Percentiles rank a stretch among this genome's conserved stretches.
Evolutionary conservation across 163 green algal species (phyloP).

Genomic region (Smithsoniella earleae): DNA sequence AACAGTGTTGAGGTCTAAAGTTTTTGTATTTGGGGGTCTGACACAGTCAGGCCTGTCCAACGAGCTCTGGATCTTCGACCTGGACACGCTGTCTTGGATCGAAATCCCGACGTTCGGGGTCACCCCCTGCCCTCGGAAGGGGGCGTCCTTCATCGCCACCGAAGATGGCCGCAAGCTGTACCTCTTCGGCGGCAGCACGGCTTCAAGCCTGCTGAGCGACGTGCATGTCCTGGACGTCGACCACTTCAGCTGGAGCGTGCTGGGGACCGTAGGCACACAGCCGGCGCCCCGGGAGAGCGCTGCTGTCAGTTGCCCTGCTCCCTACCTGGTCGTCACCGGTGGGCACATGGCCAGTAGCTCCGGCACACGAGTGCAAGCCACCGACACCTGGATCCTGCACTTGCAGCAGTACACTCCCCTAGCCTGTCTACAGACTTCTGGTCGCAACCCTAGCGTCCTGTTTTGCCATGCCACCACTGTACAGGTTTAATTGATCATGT

Average conservation of each 20-base stretch:
- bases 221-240: slow-evolving; percentile 61
- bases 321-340: slow-evolving; percentile 56
- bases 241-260: slow-evolving; percentile 45
- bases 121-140: slow-evolving; percentile 40
- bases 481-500: slow-evolving; percentile 5
- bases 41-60: slow-evolving; percentile 45
- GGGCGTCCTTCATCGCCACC: slow-evolving; percentile 39
- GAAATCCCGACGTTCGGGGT: slow-evolving; percentile 43
- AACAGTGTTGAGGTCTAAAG: slow-evolving; percentile 4
- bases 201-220: slow-evolving; percentile 47
- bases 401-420: slow-evolving; percentile 8
- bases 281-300: slow-evolving; percentile 46
- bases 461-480: too few species aligned
- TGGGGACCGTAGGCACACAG: slow-evolving; percentile 33
- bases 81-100: slow-evolving; percentile 50
- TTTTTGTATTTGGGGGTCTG: slow-evolving; percentile 64
- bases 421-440: too few species aligned
- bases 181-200: slow-evolving; percentile 60
- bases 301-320: slow-evolving; percentile 38
- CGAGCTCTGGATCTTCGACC: slow-evolving; percentile 62
- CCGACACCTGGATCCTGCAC: slow-evolving; percentile 17
- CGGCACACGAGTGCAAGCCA: neutral
- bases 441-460: too few species aligned
- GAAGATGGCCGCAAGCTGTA: slow-evolving; percentile 65
- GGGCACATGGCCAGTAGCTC: slow-evolving; percentile 32